Base-by-base conservation (phyloP, 1,139 yeast genomes). In the Candida tropicalis region DNA sequence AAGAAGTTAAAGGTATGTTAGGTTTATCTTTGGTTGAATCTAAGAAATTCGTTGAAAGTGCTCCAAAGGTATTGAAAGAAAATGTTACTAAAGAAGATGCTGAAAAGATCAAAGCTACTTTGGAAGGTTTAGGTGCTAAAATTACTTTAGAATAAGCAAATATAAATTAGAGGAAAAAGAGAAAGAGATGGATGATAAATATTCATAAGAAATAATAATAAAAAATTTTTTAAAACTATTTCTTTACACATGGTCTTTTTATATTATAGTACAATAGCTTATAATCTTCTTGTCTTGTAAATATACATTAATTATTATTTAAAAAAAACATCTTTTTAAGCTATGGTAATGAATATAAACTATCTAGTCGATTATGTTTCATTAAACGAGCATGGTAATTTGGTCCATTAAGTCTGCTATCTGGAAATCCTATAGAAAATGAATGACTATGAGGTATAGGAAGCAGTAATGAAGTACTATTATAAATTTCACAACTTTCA, bases 91-190 rank as follows among this genome's bases (percentile, higher is more conserved):
- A 87, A 76, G 96, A 87, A 63, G 96, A 87, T 59, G 95, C 95
- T 50, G 95, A 87, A 58, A 87, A 87, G 79, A 87, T 93, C 66
- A 93, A 93, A 78, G 79, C 87, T 52, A 83, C 96, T 49, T 79
- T 95, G 64, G 99, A 93, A 74, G 95, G 84, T 46, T 81, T 90
- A 59, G 99, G 99, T 63, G 99, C 96, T 55, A 93, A 93, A 80
- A 79, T 93, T 59, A 59, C 81, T 48, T 76, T 93, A 67, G 99
- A 93, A 75, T 93, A 82, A 72, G 47, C 56, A 34, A 12, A 5
- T 7, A n/a, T n/a, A n/a, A 17, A 16, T 32, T 6, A 34, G 12
- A 12, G 3, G 2, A 16, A 18, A n/a, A 18, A 13, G 15, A 24
- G 17, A n/a, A 40, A 40, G 18, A 43, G 28, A 42, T 20, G 17